phyloP scores from a whole-genome alignment of 441 rosid genomes.

The Gossypium lobatum region DNA sequence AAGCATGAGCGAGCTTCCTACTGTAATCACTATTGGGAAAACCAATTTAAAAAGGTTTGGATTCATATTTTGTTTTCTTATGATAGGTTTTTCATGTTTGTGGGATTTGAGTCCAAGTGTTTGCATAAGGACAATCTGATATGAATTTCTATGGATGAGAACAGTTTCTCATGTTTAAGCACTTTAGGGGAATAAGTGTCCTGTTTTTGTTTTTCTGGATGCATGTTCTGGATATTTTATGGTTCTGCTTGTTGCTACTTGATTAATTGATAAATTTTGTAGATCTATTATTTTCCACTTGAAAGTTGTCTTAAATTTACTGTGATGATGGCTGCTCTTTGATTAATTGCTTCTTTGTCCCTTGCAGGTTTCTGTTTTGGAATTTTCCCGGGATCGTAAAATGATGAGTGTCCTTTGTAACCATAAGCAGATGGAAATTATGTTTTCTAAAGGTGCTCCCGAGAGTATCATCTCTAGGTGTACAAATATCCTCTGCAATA shows the following conservation, averaged over 20 bases:
- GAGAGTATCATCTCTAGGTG: conserved; percentile 89
- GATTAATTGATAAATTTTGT: neutral
- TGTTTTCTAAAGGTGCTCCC: conserved; percentile 99
- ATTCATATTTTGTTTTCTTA: conserved; percentile 19
- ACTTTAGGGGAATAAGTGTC: neutral
- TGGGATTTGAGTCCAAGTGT: conserved; percentile 7
- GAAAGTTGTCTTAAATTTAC: neutral
- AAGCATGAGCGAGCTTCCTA: conserved; percentile 97
- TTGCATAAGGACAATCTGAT: neutral
- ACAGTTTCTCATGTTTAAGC: conserved; percentile 1
- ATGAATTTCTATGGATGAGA: neutral
- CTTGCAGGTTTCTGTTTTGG: conserved; percentile 76
- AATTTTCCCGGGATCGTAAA: conserved; percentile 94
- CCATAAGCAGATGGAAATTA: conserved; percentile 61
- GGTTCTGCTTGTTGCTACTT: neutral
- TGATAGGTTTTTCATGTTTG: conserved; percentile 1
- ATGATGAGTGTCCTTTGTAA: conserved; percentile 96
- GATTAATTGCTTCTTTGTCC: conserved; percentile 11
- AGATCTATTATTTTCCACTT: neutral
- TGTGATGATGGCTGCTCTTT: neutral
- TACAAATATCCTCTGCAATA: conserved; percentile 74
- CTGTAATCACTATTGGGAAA: conserved; percentile 96
- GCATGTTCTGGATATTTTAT: neutral
- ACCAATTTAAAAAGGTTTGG: conserved; percentile 86
- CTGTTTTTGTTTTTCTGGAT: neutral